These are phyloP conservation scores for Cyclotella sp. DNA, from an alignment of 108 stramenopile genomes.

Conservation along the genomic window DNA sequence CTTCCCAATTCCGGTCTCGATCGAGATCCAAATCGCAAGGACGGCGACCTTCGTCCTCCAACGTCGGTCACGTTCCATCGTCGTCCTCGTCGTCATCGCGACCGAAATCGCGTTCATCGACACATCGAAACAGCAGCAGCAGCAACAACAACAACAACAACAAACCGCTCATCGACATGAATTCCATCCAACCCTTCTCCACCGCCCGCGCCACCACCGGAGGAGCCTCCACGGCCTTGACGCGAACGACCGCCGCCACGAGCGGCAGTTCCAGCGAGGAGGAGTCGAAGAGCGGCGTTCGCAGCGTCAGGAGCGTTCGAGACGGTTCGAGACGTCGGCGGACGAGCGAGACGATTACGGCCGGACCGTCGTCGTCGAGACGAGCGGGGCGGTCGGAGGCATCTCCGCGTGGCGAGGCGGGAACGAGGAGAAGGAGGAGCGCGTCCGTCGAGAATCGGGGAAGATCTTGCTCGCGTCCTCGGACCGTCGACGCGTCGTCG, in stretches of 20 bases:
- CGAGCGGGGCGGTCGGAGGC: not conserved
- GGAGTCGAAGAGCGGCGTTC: not conserved
- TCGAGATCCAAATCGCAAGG: slow-evolving; percentile 1
- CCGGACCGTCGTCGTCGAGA: not conserved
- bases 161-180: slow-evolving; percentile 2
- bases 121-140: not conserved
- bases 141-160: not conserved
- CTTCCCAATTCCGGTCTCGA: too few relatives aligned
- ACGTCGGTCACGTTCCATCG: too few relatives aligned
- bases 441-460: not conserved
- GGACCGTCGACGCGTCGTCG: not conserved
- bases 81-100: too few relatives aligned
- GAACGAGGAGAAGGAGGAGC: not conserved
- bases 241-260: slow-evolving; percentile 4
- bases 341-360: too few relatives aligned
- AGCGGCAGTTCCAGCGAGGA: slow-evolving; percentile 6
- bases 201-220: too few relatives aligned
- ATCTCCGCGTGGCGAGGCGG: slow-evolving; percentile 4
- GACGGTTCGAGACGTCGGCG: not conserved
- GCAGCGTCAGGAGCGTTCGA: not conserved
- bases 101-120: too few relatives aligned
- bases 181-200: slow-evolving; percentile 19
- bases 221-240: not conserved
- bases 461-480: slow-evolving; percentile 11
- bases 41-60: not conserved